Evolutionary conservation across 306 rosid genomes (phyloP).

Genomic region (Dalbergia oliveri): DNA sequence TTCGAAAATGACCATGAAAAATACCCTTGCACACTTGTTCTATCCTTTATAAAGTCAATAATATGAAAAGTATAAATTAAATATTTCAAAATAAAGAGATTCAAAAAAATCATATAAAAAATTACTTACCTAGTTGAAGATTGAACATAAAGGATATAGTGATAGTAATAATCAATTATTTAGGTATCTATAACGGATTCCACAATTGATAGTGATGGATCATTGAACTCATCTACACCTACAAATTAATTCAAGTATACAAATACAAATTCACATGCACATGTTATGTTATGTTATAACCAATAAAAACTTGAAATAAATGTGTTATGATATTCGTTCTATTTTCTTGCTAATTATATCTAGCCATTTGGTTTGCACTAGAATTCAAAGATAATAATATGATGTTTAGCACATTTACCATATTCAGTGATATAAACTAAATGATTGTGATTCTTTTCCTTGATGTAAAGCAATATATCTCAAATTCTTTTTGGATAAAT

Average conservation of each 20-base stretch:
- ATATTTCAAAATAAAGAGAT: background rate
- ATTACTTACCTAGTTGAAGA: conserved; percentile 49
- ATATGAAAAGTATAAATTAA: background rate
- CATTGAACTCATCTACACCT: conserved; percentile 55
- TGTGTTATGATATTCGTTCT: background rate
- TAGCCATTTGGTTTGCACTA: too few species aligned
- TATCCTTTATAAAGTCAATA: conserved; percentile 29
- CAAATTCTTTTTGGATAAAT: conserved; percentile 62
- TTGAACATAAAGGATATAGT: background rate
- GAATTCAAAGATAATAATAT: too few species aligned
- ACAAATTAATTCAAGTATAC: background rate
- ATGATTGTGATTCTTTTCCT: background rate
- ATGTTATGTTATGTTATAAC: too few species aligned
- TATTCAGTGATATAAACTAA: conserved; percentile 59
- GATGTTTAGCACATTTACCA: conserved; percentile 43
- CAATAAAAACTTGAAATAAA: too few species aligned
- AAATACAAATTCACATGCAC: too few species aligned
- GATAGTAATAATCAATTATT: conserved; percentile 48
- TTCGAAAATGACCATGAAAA: conserved; percentile 65
- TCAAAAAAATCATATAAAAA: background rate
- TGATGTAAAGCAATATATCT: conserved; percentile 49
- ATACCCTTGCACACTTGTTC: conserved; percentile 56
- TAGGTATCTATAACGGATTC: conserved; percentile 49
- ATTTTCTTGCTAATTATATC: too few species aligned
- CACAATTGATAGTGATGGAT: conserved; percentile 43